Evolutionary conservation across 768 basidiomycete genomes (phyloP), one percentile per base, ranked within the genome.

Genomic region (Coprinellus aureogranulatus): DNA sequence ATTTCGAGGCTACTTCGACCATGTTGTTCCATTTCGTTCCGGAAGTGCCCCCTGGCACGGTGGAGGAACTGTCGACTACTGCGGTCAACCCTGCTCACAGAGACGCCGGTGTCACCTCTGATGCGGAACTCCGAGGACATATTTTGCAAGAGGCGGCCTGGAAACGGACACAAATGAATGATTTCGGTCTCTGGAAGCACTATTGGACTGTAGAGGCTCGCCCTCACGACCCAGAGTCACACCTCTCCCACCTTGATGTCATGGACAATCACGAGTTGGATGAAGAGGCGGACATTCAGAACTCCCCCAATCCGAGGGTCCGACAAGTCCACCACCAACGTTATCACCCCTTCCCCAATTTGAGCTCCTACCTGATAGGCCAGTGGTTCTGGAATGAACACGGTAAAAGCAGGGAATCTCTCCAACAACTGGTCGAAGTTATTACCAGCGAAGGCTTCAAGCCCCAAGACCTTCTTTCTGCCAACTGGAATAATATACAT

Each of bases 291-390:
- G 20, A 18, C 41, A 6, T n/a, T n/a, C 41, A 44, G 20, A n/a
- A 22, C 41, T 44, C 5, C 4, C 25, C 46, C 46, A 10, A 8
- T 28, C n/a, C n/a, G n/a, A n/a, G n/a, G n/a, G n/a, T n/a, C n/a
- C n/a, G n/a, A n/a, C n/a, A n/a, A n/a, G n/a, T n/a, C n/a, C n/a
- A n/a, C n/a, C n/a, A n/a, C n/a, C n/a, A n/a, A n/a, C n/a, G n/a
- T n/a, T n/a, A n/a, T 23, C n/a, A 45, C 28, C 54, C 54, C 20
- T 55, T 45, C 42, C 54, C 54, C 22, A 55, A 55, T 23, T 22
- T 44, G 25, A 55, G 20, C 49, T 50, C 49, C 5, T 50, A 31
- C n/a, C 30, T 28, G 4, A 27, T 50, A n/a, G 49, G 49, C 4
- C 28, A 50, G 49, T 55, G 25, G 20, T 55, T 4, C 28, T 55